phyloP scores from a whole-genome alignment of 73 alveolate genomes.

The Paramecium pentaurelia region DNA sequence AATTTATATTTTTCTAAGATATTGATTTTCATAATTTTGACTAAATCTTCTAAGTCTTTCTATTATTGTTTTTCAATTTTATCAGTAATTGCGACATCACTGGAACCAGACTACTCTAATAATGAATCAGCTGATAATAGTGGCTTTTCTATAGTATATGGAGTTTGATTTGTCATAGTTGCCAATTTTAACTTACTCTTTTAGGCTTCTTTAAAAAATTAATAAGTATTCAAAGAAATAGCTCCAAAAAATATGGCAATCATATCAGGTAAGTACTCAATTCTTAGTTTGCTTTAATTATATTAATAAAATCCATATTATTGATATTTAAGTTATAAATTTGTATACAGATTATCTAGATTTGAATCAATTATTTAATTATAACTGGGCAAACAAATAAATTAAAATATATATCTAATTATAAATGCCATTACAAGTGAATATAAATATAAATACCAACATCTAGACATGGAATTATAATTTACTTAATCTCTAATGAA shows the following conservation, averaged over 20 bases:
- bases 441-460: constrained; percentile 15
- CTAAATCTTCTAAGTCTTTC: not conserved
- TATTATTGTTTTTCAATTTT: not conserved
- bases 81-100: not conserved
- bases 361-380: not conserved
- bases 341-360: not conserved
- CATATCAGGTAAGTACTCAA: constrained; percentile 46
- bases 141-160: not conserved
- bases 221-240: not conserved
- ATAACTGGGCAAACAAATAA: constrained; percentile 4
- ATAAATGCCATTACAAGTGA: not conserved
- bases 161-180: not conserved
- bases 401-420: constrained; percentile 9
- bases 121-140: not conserved
- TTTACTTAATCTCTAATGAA: not conserved
- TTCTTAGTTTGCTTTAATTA: not conserved
- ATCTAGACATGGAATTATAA: not conserved
- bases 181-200: not conserved
- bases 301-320: constrained; percentile 11
- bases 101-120: not conserved
- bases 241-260: constrained; percentile 32
- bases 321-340: not conserved
- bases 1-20: not conserved
- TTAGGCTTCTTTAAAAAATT: not conserved
- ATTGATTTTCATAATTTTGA: not conserved